phyloP scores from a whole-genome alignment of 2,329 filamentous ascomycete genomes.

The Endothia cerciana region DNA sequence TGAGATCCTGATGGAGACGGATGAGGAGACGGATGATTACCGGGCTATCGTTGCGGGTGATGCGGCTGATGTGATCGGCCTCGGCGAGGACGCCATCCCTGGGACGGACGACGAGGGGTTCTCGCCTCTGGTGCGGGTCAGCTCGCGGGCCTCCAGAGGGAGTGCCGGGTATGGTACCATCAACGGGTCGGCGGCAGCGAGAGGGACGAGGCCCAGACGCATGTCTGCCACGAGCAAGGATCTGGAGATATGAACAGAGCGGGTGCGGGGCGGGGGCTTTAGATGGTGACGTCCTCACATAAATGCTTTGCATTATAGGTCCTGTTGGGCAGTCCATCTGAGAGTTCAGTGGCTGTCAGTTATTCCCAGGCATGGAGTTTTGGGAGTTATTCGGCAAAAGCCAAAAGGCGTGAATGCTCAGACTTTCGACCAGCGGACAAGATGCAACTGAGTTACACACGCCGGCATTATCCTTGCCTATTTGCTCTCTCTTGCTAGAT shows the following conservation, averaged over 20 bases:
- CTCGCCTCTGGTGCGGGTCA: conserved; percentile 20
- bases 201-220: no score
- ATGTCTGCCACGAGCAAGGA: conserved; percentile 20
- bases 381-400: neutral
- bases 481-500: no score
- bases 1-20: conserved; percentile 36
- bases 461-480: no score
- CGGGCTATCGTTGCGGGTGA: conserved; percentile 19
- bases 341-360: neutral
- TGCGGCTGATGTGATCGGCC: conserved; percentile 19
- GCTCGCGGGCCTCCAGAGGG: conserved; percentile 14
- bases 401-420: neutral
- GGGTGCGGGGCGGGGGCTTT: no score
- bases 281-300: no score
- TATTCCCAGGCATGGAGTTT: neutral
- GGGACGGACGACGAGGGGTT: conserved; percentile 19
- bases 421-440: neutral
- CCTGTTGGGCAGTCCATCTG: no score
- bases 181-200: no score
- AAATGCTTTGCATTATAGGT: neutral
- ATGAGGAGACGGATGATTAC: conserved; percentile 36
- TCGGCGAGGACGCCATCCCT: neutral
- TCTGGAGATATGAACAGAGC: neutral
- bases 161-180: conserved; percentile 18
- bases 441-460: no score